phyloP scores from a whole-genome alignment of 1,284 basidiomycete genomes.

The Sporisorium exsertum region DNA sequence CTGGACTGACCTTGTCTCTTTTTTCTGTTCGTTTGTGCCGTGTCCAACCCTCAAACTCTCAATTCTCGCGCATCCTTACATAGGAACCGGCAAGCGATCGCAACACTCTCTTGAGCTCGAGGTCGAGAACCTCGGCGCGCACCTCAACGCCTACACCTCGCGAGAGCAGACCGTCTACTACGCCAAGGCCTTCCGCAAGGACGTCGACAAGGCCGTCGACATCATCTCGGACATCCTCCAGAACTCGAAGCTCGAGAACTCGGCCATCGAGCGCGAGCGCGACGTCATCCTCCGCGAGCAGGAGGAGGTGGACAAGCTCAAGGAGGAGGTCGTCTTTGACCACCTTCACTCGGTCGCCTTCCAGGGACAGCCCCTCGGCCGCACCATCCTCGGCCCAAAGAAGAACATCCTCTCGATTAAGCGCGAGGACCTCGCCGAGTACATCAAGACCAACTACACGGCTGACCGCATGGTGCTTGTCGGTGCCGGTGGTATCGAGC shows the following conservation, averaged over 20 bases:
- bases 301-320: constrained; percentile 98
- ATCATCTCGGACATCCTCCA: constrained; percentile 99
- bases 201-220: constrained; percentile 90
- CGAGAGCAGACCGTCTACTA: constrained; percentile 99
- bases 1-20: constrained; percentile 3
- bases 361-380: constrained; percentile 92
- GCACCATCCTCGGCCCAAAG: constrained; percentile 97
- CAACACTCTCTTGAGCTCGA: constrained; percentile 95
- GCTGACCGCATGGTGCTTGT: constrained; percentile 99
- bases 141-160: constrained; percentile 98
- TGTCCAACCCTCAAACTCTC: not conserved
- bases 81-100: constrained; percentile 86
- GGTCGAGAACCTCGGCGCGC: constrained; percentile 97
- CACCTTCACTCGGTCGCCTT: constrained; percentile 97
- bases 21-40: not conserved
- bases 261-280: constrained; percentile 93
- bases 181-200: constrained; percentile 97
- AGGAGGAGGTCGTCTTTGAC: constrained; percentile 98
- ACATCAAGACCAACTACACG: constrained; percentile 98
- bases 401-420: constrained; percentile 95
- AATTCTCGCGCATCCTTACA: not conserved
- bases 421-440: constrained; percentile 86
- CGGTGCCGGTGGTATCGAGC: constrained; percentile 94
- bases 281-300: constrained; percentile 97
- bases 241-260: constrained; percentile 91